Conservation (phyloP, 495 filamentous ascomycete species). For the Trichoderma virens region DNA sequence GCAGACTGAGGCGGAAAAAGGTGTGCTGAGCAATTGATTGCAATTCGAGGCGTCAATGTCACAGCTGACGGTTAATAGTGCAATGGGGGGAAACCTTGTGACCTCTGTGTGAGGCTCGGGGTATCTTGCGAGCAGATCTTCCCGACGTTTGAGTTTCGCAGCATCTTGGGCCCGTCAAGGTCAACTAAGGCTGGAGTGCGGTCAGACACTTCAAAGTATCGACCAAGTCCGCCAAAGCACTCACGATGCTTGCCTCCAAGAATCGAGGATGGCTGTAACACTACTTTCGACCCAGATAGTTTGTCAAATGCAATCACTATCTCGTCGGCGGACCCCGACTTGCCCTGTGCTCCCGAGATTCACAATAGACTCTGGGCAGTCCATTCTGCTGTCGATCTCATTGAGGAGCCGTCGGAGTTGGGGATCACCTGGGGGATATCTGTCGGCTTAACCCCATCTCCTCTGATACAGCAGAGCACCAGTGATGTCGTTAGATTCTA, state of each 20-base stretch:
- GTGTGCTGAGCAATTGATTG: background rate
- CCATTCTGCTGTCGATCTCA: background rate
- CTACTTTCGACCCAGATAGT: background rate
- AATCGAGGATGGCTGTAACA: background rate
- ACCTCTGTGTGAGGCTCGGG: background rate
- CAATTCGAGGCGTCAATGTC: background rate
- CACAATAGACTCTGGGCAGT: background rate
- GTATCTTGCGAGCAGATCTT: background rate
- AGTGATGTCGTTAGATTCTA: background rate
- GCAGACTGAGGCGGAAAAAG: background rate
- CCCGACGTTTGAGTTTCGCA: background rate
- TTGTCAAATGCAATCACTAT: background rate
- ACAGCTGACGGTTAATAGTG: background rate
- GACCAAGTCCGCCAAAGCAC: background rate
- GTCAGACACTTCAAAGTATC: background rate
- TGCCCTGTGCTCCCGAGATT: background rate
- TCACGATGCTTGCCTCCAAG: background rate
- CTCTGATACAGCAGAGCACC: background rate
- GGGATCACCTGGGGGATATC: background rate
- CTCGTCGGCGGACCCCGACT: background rate
- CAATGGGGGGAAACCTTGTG: background rate
- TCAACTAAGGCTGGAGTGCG: background rate
- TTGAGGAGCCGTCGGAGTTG: background rate
- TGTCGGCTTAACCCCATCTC: background rate
- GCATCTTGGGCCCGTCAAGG: background rate